These are phyloP conservation scores for Phaseolus lunatus DNA, from an alignment of 306 rosid genomes.

Conservation along the genomic window DNA sequence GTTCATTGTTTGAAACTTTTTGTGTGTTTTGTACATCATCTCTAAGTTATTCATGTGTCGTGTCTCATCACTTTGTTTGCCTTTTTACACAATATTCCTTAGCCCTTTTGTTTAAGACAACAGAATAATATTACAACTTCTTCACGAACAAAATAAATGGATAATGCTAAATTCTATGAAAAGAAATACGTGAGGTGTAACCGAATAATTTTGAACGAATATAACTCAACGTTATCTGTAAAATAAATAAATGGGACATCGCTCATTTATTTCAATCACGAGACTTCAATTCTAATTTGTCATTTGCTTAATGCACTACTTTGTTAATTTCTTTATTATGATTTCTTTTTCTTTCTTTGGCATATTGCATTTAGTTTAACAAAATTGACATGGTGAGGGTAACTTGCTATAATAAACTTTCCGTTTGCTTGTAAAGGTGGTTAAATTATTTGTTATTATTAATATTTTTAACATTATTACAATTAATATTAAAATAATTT, in stretches of 20 bases:
- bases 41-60: not conserved
- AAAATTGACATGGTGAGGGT: too few relatives aligned
- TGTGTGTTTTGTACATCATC: not conserved
- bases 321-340: not conserved
- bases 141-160: not conserved
- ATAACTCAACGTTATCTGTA: not conserved
- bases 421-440: too few relatives aligned
- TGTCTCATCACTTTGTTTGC: not conserved
- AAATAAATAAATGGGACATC: not conserved
- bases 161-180: not conserved
- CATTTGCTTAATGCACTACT: not conserved
- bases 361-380: too few relatives aligned
- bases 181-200: not conserved
- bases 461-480: too few relatives aligned
- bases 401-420: too few relatives aligned
- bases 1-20: not conserved
- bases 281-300: not conserved
- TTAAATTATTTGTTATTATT: too few relatives aligned
- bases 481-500: too few relatives aligned
- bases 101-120: constrained; percentile 1
- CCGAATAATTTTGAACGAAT: not conserved
- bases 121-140: not conserved
- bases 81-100: constrained; percentile 13
- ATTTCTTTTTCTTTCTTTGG: too few relatives aligned
- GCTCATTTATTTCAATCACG: not conserved